Evolutionary conservation across 2,329 filamentous ascomycete species (phyloP).

Genomic region (Diaporthe citriasiana): DNA sequence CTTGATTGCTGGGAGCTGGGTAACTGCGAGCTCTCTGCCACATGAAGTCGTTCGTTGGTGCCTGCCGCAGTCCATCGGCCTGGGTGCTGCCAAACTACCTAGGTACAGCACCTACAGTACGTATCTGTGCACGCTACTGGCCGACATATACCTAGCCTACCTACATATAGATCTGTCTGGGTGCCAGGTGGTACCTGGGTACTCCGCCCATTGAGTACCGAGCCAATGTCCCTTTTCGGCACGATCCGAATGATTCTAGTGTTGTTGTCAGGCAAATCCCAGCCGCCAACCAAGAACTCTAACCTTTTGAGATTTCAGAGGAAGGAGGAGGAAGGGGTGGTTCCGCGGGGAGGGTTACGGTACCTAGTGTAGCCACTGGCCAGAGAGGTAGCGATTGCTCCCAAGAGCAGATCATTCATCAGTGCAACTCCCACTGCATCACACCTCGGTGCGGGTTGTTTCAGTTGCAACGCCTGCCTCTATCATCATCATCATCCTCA

Average conservation of each 20-base stretch:
- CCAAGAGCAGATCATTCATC: constrained; percentile 27
- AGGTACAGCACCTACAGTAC: neutral
- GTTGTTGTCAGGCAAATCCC: constrained; percentile 15
- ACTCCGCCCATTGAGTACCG: neutral
- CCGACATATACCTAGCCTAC: neutral
- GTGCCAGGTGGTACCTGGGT: constrained; percentile 7
- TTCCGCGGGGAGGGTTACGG: neutral
- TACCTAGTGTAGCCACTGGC: neutral
- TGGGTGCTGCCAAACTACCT: neutral
- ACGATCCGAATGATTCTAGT: constrained; percentile 36
- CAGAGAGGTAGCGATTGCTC: neutral
- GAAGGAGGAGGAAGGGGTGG: neutral
- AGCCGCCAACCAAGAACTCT: constrained; percentile 2
- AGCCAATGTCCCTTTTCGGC: constrained; percentile 32
- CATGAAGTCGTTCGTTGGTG: constrained; percentile 1
- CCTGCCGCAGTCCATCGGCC: constrained; percentile 13
- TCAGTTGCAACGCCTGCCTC: neutral
- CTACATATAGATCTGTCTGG: constrained; percentile 3
- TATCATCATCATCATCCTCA: neutral
- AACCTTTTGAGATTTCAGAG: neutral
- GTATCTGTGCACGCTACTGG: neutral
- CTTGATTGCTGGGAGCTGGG: neutral
- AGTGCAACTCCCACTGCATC: constrained; percentile 31
- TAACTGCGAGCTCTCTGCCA: neutral
- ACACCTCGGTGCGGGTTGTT: constrained; percentile 14